These are phyloP conservation scores for Microthyrium microscopicum DNA, from an alignment of 2,329 filamentous ascomycete species.

Conservation along the genomic window DNA sequence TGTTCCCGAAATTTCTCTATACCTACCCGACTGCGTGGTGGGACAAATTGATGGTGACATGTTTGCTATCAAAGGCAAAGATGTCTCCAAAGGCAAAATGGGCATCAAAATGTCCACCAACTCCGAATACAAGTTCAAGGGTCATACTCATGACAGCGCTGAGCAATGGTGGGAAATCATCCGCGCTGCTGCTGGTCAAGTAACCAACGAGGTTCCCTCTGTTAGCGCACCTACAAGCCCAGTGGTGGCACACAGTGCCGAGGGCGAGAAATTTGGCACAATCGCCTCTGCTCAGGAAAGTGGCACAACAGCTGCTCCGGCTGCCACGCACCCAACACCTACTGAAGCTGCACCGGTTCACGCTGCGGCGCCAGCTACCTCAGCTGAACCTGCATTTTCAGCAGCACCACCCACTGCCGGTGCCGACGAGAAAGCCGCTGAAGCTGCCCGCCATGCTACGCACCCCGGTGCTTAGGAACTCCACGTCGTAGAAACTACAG, in stretches of 20 bases:
- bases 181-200: constrained; percentile 37
- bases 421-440: no score
- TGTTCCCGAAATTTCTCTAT: constrained; percentile 72
- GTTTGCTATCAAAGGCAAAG: constrained; percentile 92
- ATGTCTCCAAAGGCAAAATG: constrained; percentile 59
- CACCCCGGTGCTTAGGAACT: no score
- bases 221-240: constrained; percentile 15
- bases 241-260: background rate
- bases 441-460: no score
- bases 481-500: no score
- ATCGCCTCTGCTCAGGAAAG: background rate
- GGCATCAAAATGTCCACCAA: constrained; percentile 65
- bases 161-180: constrained; percentile 74
- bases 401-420: no score
- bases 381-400: no score
- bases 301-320: background rate
- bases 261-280: background rate
- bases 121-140: constrained; percentile 76
- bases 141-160: constrained; percentile 63
- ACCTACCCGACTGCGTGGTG: constrained; percentile 76
- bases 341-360: no score
- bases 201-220: constrained; percentile 24
- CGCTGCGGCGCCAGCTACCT: no score
- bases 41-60: constrained; percentile 59
- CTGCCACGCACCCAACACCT: no score